Percentiles rank a stretch among this genome's conserved stretches.
Evolutionary conservation across 2,329 filamentous ascomycete genomes (phyloP).

Genomic region (Lizonia empirigonia): DNA sequence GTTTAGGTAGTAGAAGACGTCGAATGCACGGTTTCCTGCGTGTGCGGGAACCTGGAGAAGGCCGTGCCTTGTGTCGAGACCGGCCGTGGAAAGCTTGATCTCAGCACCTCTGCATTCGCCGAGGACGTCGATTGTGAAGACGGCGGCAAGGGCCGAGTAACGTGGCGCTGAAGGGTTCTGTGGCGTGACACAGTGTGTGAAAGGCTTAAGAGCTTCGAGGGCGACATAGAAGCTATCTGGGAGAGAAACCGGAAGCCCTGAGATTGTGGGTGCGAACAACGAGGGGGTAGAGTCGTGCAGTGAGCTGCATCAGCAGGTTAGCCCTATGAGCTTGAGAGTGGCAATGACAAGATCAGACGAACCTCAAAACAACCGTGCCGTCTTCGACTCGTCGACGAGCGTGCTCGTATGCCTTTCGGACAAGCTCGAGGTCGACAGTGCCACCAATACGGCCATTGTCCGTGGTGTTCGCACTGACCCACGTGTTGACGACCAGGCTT

Average conservation of each 20-base stretch:
- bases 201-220: constrained; percentile 81
- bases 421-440: constrained; percentile 79
- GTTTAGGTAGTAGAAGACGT: constrained; percentile 96
- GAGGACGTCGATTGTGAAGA: constrained; percentile 78
- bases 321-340: not conserved
- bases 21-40: constrained; percentile 86
- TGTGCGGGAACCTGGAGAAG: constrained; percentile 80
- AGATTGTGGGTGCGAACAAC: constrained; percentile 78
- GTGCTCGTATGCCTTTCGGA: constrained; percentile 91
- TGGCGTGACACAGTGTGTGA: constrained; percentile 84
- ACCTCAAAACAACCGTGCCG: constrained; percentile 90
- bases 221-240: constrained; percentile 78
- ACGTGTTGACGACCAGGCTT: constrained; percentile 92
- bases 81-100: constrained; percentile 81
- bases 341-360: constrained; percentile 42
- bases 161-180: constrained; percentile 84
- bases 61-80: constrained; percentile 82
- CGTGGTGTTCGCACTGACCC: constrained; percentile 78
- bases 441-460: constrained; percentile 74
- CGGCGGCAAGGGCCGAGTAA: constrained; percentile 79
- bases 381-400: constrained; percentile 92
- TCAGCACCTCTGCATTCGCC: constrained; percentile 78
- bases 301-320: constrained; percentile 63
- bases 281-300: constrained; percentile 89
- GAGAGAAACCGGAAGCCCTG: constrained; percentile 77